Percentiles rank a stretch among this genome's conserved stretches.
Evolutionary conservation across 1,284 basidiomycete species (phyloP).

Genomic region (Ganoderma sp.): DNA sequence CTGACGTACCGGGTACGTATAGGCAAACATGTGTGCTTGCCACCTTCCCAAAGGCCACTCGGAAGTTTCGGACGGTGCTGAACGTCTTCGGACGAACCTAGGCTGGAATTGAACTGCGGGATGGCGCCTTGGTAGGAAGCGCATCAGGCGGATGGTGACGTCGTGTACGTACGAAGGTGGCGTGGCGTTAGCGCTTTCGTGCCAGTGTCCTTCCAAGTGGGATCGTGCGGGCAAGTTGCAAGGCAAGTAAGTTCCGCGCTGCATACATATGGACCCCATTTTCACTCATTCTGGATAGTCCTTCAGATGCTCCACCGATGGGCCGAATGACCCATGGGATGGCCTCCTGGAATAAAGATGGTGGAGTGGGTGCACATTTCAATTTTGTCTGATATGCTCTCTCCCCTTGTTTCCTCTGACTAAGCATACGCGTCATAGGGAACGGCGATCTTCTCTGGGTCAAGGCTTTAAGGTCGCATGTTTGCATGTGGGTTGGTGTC

Average conservation of each 20-base stretch:
- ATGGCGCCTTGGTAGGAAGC: background rate
- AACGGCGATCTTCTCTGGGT: background rate
- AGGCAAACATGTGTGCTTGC: background rate
- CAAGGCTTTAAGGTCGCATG: background rate
- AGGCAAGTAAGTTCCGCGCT: background rate
- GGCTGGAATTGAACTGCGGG: no score
- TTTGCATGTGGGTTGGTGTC: background rate
- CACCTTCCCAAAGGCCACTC: background rate
- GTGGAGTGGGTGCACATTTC: background rate
- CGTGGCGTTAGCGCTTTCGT: no score
- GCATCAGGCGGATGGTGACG: no score
- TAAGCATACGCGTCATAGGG: background rate
- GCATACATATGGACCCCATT: background rate
- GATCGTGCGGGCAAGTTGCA: no score
- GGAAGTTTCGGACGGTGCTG: no score
- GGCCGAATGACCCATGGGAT: background rate
- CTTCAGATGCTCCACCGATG: background rate
- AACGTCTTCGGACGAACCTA: no score
- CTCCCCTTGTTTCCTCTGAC: background rate
- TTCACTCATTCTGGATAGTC: background rate
- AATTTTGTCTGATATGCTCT: background rate
- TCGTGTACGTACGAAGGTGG: no score
- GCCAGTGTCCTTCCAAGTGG: background rate
- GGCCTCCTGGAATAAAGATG: background rate
- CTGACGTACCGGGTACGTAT: background rate